phyloP scores from a whole-genome alignment of 2,329 filamentous ascomycete species.

The Falciphora oryzae region DNA sequence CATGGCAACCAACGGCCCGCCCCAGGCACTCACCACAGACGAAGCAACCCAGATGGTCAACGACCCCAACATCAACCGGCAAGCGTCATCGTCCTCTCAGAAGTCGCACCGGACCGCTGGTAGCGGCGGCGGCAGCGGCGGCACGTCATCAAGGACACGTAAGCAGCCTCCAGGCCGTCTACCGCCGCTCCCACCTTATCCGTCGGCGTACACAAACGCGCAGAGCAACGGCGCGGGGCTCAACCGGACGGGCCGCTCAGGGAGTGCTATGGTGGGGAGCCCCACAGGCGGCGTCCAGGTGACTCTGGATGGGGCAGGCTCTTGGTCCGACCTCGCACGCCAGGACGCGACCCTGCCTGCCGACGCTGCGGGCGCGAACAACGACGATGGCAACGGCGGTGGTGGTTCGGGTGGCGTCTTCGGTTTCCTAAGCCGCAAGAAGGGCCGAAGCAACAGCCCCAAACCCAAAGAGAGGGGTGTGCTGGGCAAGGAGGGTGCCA shows the following conservation, averaged over 20 bases:
- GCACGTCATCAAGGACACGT: constrained; percentile 14
- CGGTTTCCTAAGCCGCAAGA: constrained; percentile 83
- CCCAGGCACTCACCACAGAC: constrained; percentile 48
- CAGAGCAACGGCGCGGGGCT: constrained; percentile 10
- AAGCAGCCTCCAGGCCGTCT: constrained; percentile 23
- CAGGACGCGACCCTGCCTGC: constrained; percentile 70
- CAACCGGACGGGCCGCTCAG: constrained; percentile 26
- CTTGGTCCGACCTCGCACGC: constrained; percentile 86
- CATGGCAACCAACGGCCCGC: constrained; percentile 15
- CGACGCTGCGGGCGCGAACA: constrained; percentile 50
- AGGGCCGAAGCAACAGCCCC: constrained; percentile 82
- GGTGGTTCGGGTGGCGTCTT: constrained; percentile 75
- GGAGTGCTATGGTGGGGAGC: constrained; percentile 64
- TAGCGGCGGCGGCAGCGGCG: constrained; percentile 18
- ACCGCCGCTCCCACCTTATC: constrained; percentile 40
- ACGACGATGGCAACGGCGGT: constrained; percentile 45
- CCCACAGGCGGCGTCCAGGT: constrained; percentile 84
- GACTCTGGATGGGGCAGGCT: constrained; percentile 80
- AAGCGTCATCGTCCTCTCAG: constrained; percentile 7
- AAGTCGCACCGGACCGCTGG: constrained; percentile 10
- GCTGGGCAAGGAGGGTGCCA: constrained; percentile 87
- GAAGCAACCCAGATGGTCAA: constrained; percentile 33
- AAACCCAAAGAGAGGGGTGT: constrained; percentile 93
- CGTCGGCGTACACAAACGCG: constrained; percentile 37
- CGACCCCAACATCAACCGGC: constrained; percentile 14